phyloP scores from a whole-genome alignment of 139 green algal species.

The Chlorella sorokiniana region DNA sequence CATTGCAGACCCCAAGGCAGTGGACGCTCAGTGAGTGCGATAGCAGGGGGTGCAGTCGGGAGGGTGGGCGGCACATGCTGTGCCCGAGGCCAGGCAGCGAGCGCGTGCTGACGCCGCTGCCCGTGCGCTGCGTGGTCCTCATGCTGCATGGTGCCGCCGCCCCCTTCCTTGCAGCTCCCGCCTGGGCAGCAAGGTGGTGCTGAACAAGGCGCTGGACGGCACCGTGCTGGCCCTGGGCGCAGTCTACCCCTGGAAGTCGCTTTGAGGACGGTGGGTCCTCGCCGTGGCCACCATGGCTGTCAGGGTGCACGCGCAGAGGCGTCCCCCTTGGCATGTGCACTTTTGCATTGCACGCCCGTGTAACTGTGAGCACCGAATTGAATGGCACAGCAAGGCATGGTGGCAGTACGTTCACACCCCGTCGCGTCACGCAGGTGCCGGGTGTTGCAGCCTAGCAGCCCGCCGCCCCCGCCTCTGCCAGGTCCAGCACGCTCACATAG shows the following conservation, averaged over 20 bases:
- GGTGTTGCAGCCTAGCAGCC: too few species aligned
- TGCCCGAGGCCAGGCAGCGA: too few species aligned
- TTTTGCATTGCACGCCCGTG: too few species aligned
- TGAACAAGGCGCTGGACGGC: constrained; percentile 34
- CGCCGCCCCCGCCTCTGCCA: background rate
- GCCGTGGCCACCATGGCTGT: background rate
- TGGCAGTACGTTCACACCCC: too few species aligned
- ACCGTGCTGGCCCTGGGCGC: constrained; percentile 10
- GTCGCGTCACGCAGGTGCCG: too few species aligned
- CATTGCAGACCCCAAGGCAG: background rate
- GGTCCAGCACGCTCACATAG: constrained; percentile 46
- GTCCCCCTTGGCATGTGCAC: too few species aligned
- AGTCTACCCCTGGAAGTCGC: constrained; percentile 9
- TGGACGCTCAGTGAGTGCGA: constrained; percentile 28
- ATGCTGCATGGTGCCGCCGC: background rate
- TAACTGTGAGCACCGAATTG: too few species aligned
- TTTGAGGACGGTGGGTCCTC: background rate
- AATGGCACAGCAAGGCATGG: too few species aligned
- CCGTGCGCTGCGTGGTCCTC: background rate
- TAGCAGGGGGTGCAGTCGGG: background rate
- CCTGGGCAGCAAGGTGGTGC: constrained; percentile 34
- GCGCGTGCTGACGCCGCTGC: background rate
- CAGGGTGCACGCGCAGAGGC: too few species aligned
- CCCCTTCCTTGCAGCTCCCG: constrained; percentile 20
- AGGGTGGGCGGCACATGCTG: too few species aligned